A percentile compares a stretch with the other conserved stretches of the same genome.
Evolutionary conservation across 108 stramenopile species (phyloP).

Genomic region (Discostella stelligeroides): DNA sequence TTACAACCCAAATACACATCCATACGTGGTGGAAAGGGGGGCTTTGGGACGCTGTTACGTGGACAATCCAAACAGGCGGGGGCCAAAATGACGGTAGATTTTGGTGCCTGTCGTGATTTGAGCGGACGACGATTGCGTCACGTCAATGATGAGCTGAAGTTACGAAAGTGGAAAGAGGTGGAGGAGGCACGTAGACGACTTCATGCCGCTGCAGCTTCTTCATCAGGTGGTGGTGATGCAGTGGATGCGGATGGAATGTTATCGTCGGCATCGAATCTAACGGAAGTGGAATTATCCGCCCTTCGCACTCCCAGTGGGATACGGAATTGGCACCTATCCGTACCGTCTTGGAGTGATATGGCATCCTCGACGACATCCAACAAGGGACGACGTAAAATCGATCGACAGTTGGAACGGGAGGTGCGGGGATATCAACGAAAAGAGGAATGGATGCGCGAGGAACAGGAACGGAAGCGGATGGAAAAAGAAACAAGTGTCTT

Average conservation of each 20-base stretch:
- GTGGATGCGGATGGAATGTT: constrained; percentile 15
- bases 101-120: constrained; percentile 98
- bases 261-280: constrained; percentile 5
- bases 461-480: constrained; percentile 54
- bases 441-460: constrained; percentile 50
- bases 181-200: constrained; percentile 47
- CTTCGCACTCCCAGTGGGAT: constrained; percentile 85
- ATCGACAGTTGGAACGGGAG: constrained; percentile 67
- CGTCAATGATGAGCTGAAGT: constrained; percentile 96
- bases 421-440: constrained; percentile 35
- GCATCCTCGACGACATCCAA: constrained; percentile 46
- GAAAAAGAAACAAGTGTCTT: constrained; percentile 57
- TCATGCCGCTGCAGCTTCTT: not conserved
- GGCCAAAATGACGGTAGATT: constrained; percentile 89
- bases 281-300: constrained; percentile 53
- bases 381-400: constrained; percentile 63
- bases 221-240: constrained; percentile 8
- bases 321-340: constrained; percentile 92
- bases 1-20: constrained; percentile 7
- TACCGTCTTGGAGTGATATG: constrained; percentile 91
- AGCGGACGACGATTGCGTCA: constrained; percentile 95
- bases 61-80: constrained; percentile 91
- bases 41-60: constrained; percentile 95
- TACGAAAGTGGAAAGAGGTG: constrained; percentile 84
- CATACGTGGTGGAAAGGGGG: constrained; percentile 88